A percentile compares a stretch with the other conserved stretches of the same genome.
Evolutionary conservation across 805 yeast genomes (phyloP).

Genomic region (Candida orba): DNA sequence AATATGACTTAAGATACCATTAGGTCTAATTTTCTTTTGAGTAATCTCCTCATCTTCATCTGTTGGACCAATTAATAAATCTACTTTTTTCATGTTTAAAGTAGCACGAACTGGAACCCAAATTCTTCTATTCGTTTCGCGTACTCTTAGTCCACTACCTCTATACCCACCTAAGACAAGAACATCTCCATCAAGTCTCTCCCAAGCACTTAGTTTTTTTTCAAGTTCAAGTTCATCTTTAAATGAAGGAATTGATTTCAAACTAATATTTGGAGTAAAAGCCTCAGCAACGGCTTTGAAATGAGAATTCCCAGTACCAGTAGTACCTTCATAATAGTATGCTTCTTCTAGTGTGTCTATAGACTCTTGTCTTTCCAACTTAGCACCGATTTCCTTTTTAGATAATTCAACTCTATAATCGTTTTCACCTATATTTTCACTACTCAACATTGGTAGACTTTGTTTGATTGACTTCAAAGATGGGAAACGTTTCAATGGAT

Average conservation of each 20-base stretch:
- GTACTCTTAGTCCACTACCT: constrained; percentile 70
- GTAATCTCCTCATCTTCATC: constrained; percentile 62
- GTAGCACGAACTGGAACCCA: constrained; percentile 92
- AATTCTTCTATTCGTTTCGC: constrained; percentile 52
- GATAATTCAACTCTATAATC: constrained; percentile 3
- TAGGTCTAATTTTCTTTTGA: constrained; percentile 50
- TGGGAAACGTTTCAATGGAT: constrained; percentile 20
- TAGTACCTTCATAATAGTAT: constrained; percentile 39
- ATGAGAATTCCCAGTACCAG: constrained; percentile 59
- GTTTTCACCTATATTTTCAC: constrained; percentile 8
- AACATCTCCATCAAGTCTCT: constrained; percentile 67
- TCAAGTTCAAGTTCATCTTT: constrained; percentile 12
- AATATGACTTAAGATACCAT: constrained; percentile 69
- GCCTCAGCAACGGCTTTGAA: constrained; percentile 63
- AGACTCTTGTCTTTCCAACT: constrained; percentile 44
- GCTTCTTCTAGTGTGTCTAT: constrained; percentile 61
- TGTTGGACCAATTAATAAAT: constrained; percentile 65
- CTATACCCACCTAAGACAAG: constrained; percentile 84
- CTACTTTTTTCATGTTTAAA: constrained; percentile 60
- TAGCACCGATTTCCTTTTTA: constrained; percentile 24
- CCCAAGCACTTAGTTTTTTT: constrained; percentile 38
- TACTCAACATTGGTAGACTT: constrained; percentile 17
- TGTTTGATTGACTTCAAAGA: constrained; percentile 14
- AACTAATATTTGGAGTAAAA: constrained; percentile 38
- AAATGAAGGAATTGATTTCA: constrained; percentile 8